Base-by-base conservation (phyloP, 1,284 basidiomycete species). In the Hypsizygus ulmarius region DNA sequence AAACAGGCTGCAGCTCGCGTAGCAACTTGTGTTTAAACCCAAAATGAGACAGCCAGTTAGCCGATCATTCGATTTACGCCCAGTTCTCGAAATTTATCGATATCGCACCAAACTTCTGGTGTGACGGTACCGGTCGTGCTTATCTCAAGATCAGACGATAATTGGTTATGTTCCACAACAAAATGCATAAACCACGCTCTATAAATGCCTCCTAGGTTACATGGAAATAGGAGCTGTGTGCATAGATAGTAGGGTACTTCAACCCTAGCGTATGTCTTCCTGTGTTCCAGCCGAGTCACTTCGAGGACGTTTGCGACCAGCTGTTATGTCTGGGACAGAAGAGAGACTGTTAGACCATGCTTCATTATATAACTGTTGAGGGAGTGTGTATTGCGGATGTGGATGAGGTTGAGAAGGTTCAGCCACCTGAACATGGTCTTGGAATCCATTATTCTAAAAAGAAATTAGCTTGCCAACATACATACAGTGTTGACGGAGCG, bases 291-390 rank as follows among this genome's bases (percentile, higher is more conserved):
- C 18, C 14, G 34, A 47, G 29, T 50, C 45, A 41, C 46, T 56
- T 27, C 56, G 45, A 14, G 37, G 52, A 21, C 56, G 52, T 51
- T 58, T 58, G 40, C 54, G 54, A 32, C 48, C 56, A 18, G 45
- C 6, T n/a, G 21, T 25, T 27, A 36, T 25, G n/a, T 25, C 27
- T n/a, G 35, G 21, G 19, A 14, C 40, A 15, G 21, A 25, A 29
- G 40, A 18, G 15, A 39, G 43, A 27, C 33, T 21, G 27, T 51
- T 38, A 19, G 16, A 33, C 48, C 45, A 45, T 32, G 37, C n/a
- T 45, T 44, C 33, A 11, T 39, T 41, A 49, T 43, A 12, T 19
- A 19, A n/a, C 32, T n/a, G 38, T 15, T 27, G 49, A 40, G 40
- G 36, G 29, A 39, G 34, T 6, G 39, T 45, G 7, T 43, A 28